A percentile compares a stretch with the other conserved stretches of the same genome.
Conservation (phyloP, 1,139 yeast genomes). For the Arxiozyma heterogenica region DNA sequence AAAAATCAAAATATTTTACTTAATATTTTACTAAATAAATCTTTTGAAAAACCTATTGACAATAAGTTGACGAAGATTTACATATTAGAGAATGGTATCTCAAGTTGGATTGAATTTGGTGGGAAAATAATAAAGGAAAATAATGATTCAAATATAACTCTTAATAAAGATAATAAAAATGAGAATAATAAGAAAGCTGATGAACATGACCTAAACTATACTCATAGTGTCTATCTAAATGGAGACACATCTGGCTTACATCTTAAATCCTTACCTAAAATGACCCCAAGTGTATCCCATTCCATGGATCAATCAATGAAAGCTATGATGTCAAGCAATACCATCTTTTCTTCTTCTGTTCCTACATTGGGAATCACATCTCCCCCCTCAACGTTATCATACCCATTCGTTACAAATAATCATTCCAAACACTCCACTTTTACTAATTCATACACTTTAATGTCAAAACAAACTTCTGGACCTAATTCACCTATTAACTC, state of each 20-base stretch:
- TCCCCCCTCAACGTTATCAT: background rate
- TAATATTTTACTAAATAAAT: conserved; percentile 18
- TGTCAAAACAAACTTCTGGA: conserved; percentile 6
- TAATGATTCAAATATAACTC: background rate
- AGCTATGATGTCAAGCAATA: conserved; percentile 16
- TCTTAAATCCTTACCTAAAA: conserved; percentile 18
- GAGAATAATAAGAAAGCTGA: background rate
- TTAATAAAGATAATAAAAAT: background rate
- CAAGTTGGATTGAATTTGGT: conserved; percentile 15
- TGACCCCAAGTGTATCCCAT: conserved; percentile 12
- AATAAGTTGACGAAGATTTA: conserved; percentile 12
- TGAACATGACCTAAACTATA: conserved; percentile 2
- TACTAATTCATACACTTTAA: conserved; percentile 14
- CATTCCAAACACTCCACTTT: conserved; percentile 4
- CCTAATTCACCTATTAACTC: background rate
- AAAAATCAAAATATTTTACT: conserved; percentile 17
- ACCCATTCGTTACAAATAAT: background rate
- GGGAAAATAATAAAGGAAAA: conserved; percentile 1
- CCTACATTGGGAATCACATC: background rate
- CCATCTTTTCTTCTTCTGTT: conserved; percentile 4
- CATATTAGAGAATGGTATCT: conserved; percentile 19
- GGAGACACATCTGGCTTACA: conserved; percentile 21
- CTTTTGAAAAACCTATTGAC: conserved; percentile 23
- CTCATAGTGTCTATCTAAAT: conserved; percentile 18
- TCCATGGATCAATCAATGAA: conserved; percentile 18